Base-by-base conservation (phyloP, 495 filamentous ascomycete species). In the Aspergillus coremiiformis region DNA sequence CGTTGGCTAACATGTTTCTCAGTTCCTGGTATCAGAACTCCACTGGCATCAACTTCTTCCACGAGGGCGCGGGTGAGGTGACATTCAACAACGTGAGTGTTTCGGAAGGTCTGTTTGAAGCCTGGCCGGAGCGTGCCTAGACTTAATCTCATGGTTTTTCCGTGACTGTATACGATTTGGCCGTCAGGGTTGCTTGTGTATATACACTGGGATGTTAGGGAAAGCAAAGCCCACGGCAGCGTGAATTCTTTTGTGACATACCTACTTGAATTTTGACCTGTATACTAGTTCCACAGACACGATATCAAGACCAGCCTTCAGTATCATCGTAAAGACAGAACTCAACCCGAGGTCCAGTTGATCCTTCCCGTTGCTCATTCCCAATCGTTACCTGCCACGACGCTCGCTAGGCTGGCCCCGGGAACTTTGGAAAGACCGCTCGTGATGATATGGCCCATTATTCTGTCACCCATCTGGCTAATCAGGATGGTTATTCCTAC, bases 1-100 rank as follows among this genome's bases (percentile, higher is more conserved):
- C 17, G n/a, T 27, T 21, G 14, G 26, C 49, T 52, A 56, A 58
- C n/a, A 1, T 32, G 8, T 19, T 41, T 6, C 6, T n/a, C 14
- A 60, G 58, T 7, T 54, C 59, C 9, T 62, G 59, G 59, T 62
- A 62, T 20, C 27, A 41, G 24, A 59, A 62, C n/a, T 62, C 59
- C 14, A 62, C 59, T 4, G 43, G 46, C 15, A 62, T 62, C 22
- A 32, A 46, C 15, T 62, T 62, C 53, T 54, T 58, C 50, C 59
- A 62, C 22, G 56, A 56, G 10, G 59, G 59, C 0, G 47, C 22
- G 12, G 52, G 53, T 15, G 50, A 58, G 44, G 53, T 47, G 14
- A 53, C 39, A 8, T 58, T 62, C 19, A 29, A 22, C 14, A 43
- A 62, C 19, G 53, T 62, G 3, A 44, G 30, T 0, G 47, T 62